Base-by-base conservation (phyloP, 202 grass and related monocot genomes). In the Setaria viridis region DNA sequence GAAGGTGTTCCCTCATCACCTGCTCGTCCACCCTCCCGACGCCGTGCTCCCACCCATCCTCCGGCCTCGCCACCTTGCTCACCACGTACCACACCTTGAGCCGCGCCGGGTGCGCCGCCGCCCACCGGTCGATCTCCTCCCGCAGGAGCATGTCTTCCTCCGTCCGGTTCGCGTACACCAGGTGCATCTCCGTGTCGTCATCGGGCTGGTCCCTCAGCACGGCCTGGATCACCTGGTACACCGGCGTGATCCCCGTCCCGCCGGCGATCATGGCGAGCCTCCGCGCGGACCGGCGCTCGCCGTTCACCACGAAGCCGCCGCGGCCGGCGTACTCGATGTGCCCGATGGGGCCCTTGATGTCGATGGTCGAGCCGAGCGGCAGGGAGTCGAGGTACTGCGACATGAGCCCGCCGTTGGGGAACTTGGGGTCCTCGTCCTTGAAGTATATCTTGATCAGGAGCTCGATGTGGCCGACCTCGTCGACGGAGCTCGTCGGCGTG, bases 21-120 rank as follows among this genome's bases (percentile, higher is more conserved):
- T 53, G 74, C 69, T 97, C 94, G 34, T 83, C 89, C 6, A 99
- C 81, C 53, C 86, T 88, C 42, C 96, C 96, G 17, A 92, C 85
- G 84, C 96, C 92, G 69, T 94, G 93, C 62, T 35, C 64, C 96
- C 96, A 99, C 57, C 84, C 88, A 6, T 92, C 86, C 54, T 94
- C 89, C 0, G 91, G 89, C 2, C 91, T 80, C 73, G 89, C 92
- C 56, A 89, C 91, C 79, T 94, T 74, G 72, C 87, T 70, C 2
- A 99, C 34, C 19, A 99, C 93, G 49, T 99, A 99, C 93, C 97
- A 99, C 43, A 99, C 88, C 76, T 95, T 94, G 74, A 94, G 79
- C 76, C 69, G 81, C 35, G 89, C 85, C 33, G 93, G 93, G 65
- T 92, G 77, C 57, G 88, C 82, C 1, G 35, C 80, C 5, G 90